These are phyloP conservation scores for Mollisiaceae sp. DNA, from an alignment of 2,329 filamentous ascomycete species.

Conservation along the genomic window DNA sequence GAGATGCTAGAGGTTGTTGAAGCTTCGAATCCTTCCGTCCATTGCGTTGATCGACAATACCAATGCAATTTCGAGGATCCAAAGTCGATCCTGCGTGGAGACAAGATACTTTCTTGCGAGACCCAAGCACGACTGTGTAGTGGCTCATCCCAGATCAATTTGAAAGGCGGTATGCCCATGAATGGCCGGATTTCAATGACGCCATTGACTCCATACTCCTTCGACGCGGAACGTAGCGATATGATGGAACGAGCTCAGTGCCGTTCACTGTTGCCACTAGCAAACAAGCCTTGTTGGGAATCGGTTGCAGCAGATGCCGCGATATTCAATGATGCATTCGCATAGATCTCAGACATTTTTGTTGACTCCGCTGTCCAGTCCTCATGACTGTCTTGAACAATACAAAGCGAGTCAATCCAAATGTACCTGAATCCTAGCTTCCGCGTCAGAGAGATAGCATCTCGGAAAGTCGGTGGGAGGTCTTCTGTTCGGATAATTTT, in stretches of 20 bases:
- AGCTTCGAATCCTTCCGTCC: neutral
- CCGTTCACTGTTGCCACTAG: neutral
- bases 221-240: neutral
- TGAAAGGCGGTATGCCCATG: neutral
- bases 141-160: neutral
- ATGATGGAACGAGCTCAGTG: neutral
- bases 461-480: conserved; percentile 23
- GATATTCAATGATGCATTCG: conserved; percentile 5
- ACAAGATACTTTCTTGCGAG: conserved; percentile 16
- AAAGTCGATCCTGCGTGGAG: conserved; percentile 16
- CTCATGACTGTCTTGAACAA: conserved; percentile 26
- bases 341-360: conserved; percentile 17
- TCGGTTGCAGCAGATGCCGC: neutral
- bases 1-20: no score
- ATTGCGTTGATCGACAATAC: neutral
- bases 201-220: neutral
- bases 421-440: conserved; percentile 20
- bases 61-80: conserved; percentile 13
- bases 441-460: conserved; percentile 22
- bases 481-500: conserved; percentile 9
- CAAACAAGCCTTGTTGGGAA: conserved; percentile 2
- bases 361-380: conserved; percentile 21
- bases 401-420: conserved; percentile 31
- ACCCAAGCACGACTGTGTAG: conserved; percentile 19
- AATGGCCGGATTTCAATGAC: neutral